phyloP scores from a whole-genome alignment of 2,329 filamentous ascomycete species.

The Fusarium armeniacum region DNA sequence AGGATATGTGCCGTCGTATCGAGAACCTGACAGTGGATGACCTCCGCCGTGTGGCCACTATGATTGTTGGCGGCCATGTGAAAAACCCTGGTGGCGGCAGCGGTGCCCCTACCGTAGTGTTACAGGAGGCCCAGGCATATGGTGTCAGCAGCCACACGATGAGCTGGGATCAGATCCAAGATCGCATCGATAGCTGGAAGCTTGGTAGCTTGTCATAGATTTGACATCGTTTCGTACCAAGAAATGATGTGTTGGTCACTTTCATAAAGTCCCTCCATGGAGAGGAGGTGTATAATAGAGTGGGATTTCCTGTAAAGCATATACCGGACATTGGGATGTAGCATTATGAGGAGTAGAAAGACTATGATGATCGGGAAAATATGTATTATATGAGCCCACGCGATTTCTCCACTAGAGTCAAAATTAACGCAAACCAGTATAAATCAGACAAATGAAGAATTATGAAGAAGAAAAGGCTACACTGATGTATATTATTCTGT shows the following conservation, averaged over 20 bases:
- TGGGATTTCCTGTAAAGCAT: conserved; percentile 35
- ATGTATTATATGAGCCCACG: conserved; percentile 41
- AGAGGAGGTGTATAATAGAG: conserved; percentile 47
- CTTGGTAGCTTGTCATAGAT: conserved; percentile 69
- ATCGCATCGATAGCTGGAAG: conserved; percentile 85
- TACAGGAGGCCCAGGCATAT: conserved; percentile 89
- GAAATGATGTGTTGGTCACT: conserved; percentile 1
- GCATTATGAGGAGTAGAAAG: conserved; percentile 33
- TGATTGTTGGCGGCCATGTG: conserved; percentile 83
- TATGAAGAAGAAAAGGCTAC: background rate
- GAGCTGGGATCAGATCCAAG: conserved; percentile 91
- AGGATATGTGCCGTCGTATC: conserved; percentile 92
- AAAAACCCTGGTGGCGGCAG: conserved; percentile 82
- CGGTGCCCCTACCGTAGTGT: conserved; percentile 91
- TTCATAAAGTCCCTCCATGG: conserved; percentile 6
- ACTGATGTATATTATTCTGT: conserved; percentile 21
- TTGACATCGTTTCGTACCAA: background rate
- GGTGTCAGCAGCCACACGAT: conserved; percentile 77
- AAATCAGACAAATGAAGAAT: conserved; percentile 7
- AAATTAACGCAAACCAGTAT: conserved; percentile 28
- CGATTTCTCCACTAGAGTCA: conserved; percentile 43
- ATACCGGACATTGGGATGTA: conserved; percentile 36
- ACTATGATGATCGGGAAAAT: conserved; percentile 24
- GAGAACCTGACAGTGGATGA: conserved; percentile 85
- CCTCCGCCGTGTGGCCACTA: conserved; percentile 82